phyloP scores from a whole-genome alignment of 495 filamentous ascomycete genomes.

The Aspergillus steynii region DNA sequence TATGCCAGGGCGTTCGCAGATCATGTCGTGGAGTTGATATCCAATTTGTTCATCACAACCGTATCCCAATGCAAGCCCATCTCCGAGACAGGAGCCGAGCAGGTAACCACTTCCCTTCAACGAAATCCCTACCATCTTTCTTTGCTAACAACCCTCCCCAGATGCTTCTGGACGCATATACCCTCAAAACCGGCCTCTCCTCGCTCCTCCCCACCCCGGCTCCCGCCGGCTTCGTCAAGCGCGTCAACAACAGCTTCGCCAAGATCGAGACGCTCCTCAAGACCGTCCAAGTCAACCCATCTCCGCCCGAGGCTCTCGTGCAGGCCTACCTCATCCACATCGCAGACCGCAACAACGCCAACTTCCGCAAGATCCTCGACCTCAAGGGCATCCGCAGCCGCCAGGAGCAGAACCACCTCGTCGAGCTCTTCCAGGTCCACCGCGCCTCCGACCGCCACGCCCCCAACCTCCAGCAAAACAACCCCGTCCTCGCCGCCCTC shows the following conservation, averaged over 20 bases:
- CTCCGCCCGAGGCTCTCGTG: constrained; percentile 88
- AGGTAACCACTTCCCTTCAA: constrained; percentile 47
- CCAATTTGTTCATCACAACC: constrained; percentile 74
- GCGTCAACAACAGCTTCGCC: constrained; percentile 79
- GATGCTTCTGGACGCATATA: constrained; percentile 95
- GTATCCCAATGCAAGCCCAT: constrained; percentile 88
- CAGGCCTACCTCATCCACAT: constrained; percentile 97
- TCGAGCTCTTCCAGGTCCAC: constrained; percentile 89
- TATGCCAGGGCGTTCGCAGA: constrained; percentile 95
- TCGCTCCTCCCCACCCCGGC: constrained; percentile 45
- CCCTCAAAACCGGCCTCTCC: constrained; percentile 77
- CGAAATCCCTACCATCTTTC: not conserved
- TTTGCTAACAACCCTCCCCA: constrained; percentile 25
- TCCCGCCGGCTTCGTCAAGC: constrained; percentile 74
- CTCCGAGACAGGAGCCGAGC: constrained; percentile 93
- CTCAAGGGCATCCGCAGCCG: constrained; percentile 81
- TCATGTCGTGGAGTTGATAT: constrained; percentile 83
- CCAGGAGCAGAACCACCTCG: constrained; percentile 75
- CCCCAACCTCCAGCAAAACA: constrained; percentile 42
- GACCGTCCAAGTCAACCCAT: constrained; percentile 90
- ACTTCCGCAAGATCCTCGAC: constrained; percentile 96
- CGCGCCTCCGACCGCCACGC: constrained; percentile 59
- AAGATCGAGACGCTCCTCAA: constrained; percentile 93
- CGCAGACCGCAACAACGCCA: constrained; percentile 82
- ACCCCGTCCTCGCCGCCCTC: constrained; percentile 42